Evolutionary conservation across 225 moss, liverwort and hornwort species (phyloP).

Genomic region (Thuidium tamariscinum): DNA sequence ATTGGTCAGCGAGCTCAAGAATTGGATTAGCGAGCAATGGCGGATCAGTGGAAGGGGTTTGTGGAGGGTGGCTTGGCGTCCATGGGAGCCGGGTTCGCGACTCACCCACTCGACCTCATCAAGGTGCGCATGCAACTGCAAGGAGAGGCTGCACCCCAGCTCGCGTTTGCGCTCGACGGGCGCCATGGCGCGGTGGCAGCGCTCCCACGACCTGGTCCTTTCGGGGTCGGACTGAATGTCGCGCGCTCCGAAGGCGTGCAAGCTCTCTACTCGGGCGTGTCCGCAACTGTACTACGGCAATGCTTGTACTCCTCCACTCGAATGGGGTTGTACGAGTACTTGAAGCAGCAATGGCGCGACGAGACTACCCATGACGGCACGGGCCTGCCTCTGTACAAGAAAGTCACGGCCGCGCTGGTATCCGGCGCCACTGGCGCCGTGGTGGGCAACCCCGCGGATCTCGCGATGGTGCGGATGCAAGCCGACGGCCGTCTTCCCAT

Average conservation of each 20-base stretch:
- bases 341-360: slow-evolving; percentile 15
- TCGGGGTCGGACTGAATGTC: slow-evolving; percentile 10
- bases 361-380: background rate
- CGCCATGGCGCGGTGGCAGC: background rate
- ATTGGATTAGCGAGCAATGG: background rate
- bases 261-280: slow-evolving; percentile 22
- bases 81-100: slow-evolving; percentile 56
- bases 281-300: slow-evolving; percentile 4
- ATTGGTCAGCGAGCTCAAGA: background rate
- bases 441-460: slow-evolving; percentile 74
- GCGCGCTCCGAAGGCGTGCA: slow-evolving; percentile 10
- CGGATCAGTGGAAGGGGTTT: slow-evolving; percentile 59
- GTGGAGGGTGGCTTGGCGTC: slow-evolving; percentile 57
- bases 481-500: slow-evolving; percentile 65
- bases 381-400: slow-evolving; percentile 50
- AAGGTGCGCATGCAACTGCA: slow-evolving; percentile 91
- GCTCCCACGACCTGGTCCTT: background rate
- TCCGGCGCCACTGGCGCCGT: slow-evolving; percentile 57
- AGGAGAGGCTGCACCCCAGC: slow-evolving; percentile 16
- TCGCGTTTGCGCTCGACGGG: background rate
- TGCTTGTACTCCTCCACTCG: slow-evolving; percentile 17
- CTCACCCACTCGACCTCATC: slow-evolving; percentile 67
- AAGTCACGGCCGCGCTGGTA: slow-evolving; percentile 44
- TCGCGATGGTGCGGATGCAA: slow-evolving; percentile 86
- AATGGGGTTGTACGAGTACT: slow-evolving; percentile 16